Evolutionary conservation across 2,329 filamentous ascomycete genomes (phyloP), one percentile per base, ranked within the genome.

Genomic region (Nannizzia gypsea): DNA sequence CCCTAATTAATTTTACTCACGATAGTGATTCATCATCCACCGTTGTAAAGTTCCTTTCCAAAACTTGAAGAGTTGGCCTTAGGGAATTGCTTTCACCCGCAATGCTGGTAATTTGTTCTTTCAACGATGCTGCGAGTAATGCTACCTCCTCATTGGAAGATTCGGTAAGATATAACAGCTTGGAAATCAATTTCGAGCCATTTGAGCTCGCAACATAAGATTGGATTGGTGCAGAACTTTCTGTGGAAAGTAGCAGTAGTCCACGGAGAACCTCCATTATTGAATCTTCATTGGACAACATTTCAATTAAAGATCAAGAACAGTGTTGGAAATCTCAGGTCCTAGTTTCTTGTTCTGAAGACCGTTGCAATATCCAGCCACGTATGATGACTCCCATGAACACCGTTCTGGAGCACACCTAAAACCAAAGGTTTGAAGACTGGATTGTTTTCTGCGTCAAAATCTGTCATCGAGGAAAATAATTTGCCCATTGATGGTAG

Each of bases 81-180:
- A 73, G 72, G 22, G 73, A 75, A 38, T 73, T 68, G 52, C 72
- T 71, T 22, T 70, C 72, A 26, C 73, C 71, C n/a, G 70, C 67
- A 24, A 67, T 69, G 38, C 68, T 67, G 58, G 71, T 74, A 54
- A 74, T 64, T 17, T 63, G 67, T 40, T 63, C 67, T 42, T 72
- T 62, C 57, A 75, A 61, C n/a, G 69, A 68, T 42, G 71, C 70
- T 3, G 73, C 68, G 24, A 71, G 63, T 24, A 77, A 71, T 1
- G 80, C 73, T 9, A 82, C 67, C n/a, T 77, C 74, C 31, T 83
- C 81, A 28, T 77, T 72, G 1, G 75, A 67, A 24, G 80, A 81
- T 62, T 84, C 80, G 5, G 79, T 75, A 34, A 84, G 73, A 57
- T 75, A 77, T 1, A 84, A 68, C 9, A 85, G 69, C 52, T 74